phyloP scores from a whole-genome alignment of 495 filamentous ascomycete genomes.

The Xylaria cubensis region DNA sequence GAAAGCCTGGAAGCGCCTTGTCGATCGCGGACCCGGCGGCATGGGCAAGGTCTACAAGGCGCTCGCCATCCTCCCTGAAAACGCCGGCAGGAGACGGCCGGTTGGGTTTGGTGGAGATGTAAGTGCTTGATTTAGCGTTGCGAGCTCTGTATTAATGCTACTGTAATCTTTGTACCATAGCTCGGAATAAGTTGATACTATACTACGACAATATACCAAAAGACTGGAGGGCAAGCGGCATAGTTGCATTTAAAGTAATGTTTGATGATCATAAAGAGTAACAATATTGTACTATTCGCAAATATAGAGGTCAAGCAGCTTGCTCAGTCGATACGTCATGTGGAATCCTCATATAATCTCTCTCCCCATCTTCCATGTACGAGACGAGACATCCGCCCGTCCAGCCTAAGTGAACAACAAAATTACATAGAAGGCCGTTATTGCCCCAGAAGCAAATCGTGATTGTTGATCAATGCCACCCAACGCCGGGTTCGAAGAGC shows the following conservation, averaged over 20 bases:
- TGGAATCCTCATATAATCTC: conserved; percentile 3
- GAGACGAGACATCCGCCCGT: not conserved
- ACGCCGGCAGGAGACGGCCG: conserved; percentile 71
- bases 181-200: not conserved
- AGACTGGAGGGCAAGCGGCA: not conserved
- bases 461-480: conserved; percentile 25
- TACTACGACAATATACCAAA: not conserved
- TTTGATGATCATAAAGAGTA: not conserved
- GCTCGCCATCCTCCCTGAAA: conserved; percentile 86
- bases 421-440: conserved; percentile 7
- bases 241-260: not conserved
- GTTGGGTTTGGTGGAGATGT: conserved; percentile 92
- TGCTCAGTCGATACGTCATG: not conserved
- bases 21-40: conserved; percentile 76
- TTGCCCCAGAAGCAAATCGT: conserved; percentile 13
- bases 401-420: conserved; percentile 3
- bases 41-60: conserved; percentile 97
- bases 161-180: not conserved
- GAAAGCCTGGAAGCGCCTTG: conserved; percentile 75
- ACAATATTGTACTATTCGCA: not conserved
- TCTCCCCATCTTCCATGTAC: not conserved
- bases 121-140: conserved; percentile 4
- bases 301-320: not conserved
- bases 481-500: conserved; percentile 35
- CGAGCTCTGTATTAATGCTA: not conserved